Base-by-base conservation (phyloP, 2,329 filamentous ascomycete genomes). In the Truncatella angustata region DNA sequence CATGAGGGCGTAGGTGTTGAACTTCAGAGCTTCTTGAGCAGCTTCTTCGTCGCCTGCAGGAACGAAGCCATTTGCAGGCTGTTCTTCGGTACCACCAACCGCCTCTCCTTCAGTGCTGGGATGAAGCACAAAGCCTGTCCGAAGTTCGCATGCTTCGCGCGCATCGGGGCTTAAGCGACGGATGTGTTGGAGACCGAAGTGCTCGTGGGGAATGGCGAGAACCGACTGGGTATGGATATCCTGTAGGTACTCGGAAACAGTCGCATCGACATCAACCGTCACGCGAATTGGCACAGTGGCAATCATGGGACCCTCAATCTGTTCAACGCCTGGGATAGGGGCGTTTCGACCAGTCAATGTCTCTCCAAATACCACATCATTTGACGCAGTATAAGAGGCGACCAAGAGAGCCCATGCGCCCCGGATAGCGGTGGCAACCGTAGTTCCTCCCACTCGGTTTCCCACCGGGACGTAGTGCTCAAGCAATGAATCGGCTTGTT, bases 1-100 rank as follows among this genome's bases (percentile, higher is more conserved):
- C 73, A 87, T 86, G 28, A 88, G 75, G 1, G 82, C 78, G 61
- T 86, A 86, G 0, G 75, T 78, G 63, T 79, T 79, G 62, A 80
- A 79, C 59, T 78, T 78, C 57, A 85, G 72, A 1, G 82, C 83
- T 57, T 86, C 82, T 42, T 79, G 75, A 0, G 80, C 81, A 1
- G 80, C 78, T 55, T 85, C 80, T 0, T 70, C 73, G 52, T 82
- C 80, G 28, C 78, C 75, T 1, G 79, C 76, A 0, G 80, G 80
- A 4, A 83, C 73, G 21, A 84, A 78, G 0, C 73, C 71, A 55
- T 76, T 74, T 0, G 78, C 80, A 0, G 77, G 79, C 7, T 71
- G 63, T 10, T 68, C 62, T 0, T 68, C 59, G 3, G 56, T 52
- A 3, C 60, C 51, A 12, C 59, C 54, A n/a, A 63, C 59, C 3